Conservation (phyloP, 1,139 yeast genomes). For the Nakaseomyces uthaithaninus region DNA sequence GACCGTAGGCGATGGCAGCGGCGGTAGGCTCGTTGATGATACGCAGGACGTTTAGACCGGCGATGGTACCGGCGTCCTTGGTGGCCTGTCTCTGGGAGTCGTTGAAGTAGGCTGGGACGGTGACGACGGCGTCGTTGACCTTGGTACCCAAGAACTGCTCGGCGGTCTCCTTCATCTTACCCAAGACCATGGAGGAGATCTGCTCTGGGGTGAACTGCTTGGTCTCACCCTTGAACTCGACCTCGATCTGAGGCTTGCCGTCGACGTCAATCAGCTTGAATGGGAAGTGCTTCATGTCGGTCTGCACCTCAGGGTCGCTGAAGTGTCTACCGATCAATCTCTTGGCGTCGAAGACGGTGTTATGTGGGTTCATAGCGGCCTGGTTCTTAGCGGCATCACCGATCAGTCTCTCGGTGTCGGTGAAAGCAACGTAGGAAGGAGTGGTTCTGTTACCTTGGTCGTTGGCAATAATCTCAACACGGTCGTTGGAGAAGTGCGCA, state of each 20-base stretch:
- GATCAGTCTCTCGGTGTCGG: conserved; percentile 93
- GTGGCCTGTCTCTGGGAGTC: conserved; percentile 99
- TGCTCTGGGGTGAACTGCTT: conserved; percentile 96
- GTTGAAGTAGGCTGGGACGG: conserved; percentile 98
- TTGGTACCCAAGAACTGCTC: conserved; percentile 87
- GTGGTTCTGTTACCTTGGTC: conserved; percentile 99
- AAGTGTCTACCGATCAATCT: conserved; percentile 97
- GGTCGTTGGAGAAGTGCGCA: conserved; percentile 82
- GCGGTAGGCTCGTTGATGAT: conserved; percentile 98
- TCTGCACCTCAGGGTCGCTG: conserved; percentile 84
- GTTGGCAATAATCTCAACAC: conserved; percentile 93
- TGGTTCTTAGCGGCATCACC: conserved; percentile 99
- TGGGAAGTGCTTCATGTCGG: conserved; percentile 96
- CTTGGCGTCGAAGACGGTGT: conserved; percentile 98
- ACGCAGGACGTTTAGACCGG: conserved; percentile 94
- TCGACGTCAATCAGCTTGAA: conserved; percentile 82
- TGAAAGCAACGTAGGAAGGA: conserved; percentile 97
- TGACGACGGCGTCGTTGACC: conserved; percentile 92
- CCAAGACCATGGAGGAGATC: conserved; percentile 91
- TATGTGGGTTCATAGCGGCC: conserved; percentile 95
- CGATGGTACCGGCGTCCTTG: conserved; percentile 97
- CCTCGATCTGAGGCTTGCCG: conserved; percentile 91
- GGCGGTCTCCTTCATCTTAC: conserved; percentile 98
- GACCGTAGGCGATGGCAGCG: conserved; percentile 98
- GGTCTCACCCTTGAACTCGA: conserved; percentile 89